Conservation (phyloP, 169 alveolate species). For the Besnoitia besnoiti region DNA sequence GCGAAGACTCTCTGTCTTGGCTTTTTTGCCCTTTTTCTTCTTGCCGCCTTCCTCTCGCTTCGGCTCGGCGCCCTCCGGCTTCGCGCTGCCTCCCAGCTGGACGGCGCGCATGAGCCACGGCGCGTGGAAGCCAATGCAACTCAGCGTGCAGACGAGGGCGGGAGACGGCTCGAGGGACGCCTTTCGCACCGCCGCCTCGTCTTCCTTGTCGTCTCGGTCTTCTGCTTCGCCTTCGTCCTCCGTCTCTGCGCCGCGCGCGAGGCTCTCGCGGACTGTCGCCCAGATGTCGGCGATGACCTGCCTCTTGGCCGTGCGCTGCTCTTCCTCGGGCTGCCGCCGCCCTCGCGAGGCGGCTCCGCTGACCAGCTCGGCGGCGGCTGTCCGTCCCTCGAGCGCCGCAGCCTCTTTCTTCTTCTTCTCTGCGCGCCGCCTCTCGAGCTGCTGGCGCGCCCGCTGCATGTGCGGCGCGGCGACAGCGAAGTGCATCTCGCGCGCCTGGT, state of each 20-base stretch:
- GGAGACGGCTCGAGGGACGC: background rate
- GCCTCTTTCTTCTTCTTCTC: background rate
- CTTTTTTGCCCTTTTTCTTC: background rate
- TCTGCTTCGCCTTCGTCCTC: background rate
- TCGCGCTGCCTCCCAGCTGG: background rate
- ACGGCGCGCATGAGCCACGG: background rate
- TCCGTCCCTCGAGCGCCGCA: background rate
- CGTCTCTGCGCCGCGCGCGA: background rate
- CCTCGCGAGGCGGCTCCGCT: too few relatives aligned
- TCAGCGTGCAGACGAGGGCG: background rate
- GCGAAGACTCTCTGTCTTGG: background rate
- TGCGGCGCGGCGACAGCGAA: background rate
- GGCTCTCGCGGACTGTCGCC: background rate
- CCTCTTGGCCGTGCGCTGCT: background rate
- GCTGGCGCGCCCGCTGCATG: background rate
- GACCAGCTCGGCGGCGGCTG: background rate
- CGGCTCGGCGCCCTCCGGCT: too few relatives aligned
- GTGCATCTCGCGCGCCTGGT: background rate
- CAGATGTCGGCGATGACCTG: background rate
- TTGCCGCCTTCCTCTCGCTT: background rate
- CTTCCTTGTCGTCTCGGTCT: background rate
- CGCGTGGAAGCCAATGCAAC: background rate
- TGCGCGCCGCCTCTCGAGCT: slow-evolving; percentile 10
- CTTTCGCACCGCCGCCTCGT: background rate
- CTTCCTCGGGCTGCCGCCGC: too few relatives aligned